Conservation (phyloP, 2,329 filamentous ascomycete species). For the Stemphylium lycopersici region DNA sequence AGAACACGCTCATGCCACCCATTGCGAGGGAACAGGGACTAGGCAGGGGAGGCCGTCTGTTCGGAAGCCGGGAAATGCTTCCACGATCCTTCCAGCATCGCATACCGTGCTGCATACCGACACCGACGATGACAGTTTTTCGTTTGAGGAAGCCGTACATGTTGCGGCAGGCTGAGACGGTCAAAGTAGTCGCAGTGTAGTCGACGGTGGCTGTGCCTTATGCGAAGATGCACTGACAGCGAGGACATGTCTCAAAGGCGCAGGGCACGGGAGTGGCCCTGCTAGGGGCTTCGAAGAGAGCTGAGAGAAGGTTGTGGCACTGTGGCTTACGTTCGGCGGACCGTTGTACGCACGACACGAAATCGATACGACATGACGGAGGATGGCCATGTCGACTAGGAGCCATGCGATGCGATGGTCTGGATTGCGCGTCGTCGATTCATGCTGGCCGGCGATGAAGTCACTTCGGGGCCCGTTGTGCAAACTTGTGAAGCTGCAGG, state of each 20-base stretch:
- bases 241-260: constrained; percentile 8
- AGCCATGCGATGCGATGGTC: constrained; percentile 1
- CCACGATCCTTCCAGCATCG: not conserved
- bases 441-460: constrained; percentile 12
- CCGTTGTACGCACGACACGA: constrained; percentile 2
- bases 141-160: not conserved
- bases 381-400: constrained; percentile 1
- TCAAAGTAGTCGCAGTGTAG: not conserved
- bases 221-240: constrained; percentile 14
- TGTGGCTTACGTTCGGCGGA: constrained; percentile 6
- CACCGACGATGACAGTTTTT: not conserved
- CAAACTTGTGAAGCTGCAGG: constrained; percentile 17
- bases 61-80: not conserved
- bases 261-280: constrained; percentile 10
- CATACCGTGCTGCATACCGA: constrained; percentile 4
- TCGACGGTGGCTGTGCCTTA: constrained; percentile 19
- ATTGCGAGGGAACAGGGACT: constrained; percentile 6
- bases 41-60: constrained; percentile 8
- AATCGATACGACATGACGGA: not conserved
- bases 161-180: constrained; percentile 5
- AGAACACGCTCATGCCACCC: constrained; percentile 6
- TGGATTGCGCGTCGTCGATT: constrained; percentile 10
- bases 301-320: constrained; percentile 4
- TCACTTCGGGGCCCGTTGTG: constrained; percentile 14
- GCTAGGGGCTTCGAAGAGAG: not conserved